A percentile compares a stretch with the other conserved stretches of the same genome.
phyloP scores from a whole-genome alignment of 2,329 filamentous ascomycete species.

The Ilyonectria sp. region DNA sequence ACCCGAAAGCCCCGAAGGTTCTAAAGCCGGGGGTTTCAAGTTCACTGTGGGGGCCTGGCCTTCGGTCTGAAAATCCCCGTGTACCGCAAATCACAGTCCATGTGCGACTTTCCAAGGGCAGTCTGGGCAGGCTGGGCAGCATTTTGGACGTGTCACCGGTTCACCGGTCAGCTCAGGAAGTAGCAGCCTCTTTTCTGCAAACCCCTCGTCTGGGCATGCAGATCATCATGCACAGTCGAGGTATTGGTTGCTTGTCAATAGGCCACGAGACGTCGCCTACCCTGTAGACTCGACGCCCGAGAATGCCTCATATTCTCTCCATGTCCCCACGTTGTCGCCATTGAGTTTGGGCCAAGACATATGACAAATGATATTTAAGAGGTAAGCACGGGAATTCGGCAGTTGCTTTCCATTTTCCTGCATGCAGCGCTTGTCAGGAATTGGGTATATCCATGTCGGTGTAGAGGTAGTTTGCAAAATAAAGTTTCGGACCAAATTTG shows the following conservation, averaged over 20 bases:
- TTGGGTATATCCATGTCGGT: too few species aligned
- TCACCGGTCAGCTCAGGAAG: not conserved
- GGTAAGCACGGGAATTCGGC: not conserved
- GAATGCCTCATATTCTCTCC: not conserved
- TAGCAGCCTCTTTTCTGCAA: constrained; percentile 21
- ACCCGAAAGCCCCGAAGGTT: constrained; percentile 21
- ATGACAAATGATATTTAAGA: not conserved
- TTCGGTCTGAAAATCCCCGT: constrained; percentile 3
- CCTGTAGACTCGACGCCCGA: not conserved
- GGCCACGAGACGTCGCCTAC: not conserved
- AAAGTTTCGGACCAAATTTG: too few species aligned
- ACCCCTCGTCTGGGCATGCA: constrained; percentile 32
- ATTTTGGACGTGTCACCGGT: constrained; percentile 8
- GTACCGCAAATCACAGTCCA: not conserved
- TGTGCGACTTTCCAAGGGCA: constrained; percentile 3
- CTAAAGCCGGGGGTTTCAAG: constrained; percentile 13
- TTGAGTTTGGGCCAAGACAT: not conserved
- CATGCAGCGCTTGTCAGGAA: too few species aligned
- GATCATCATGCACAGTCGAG: constrained; percentile 43
- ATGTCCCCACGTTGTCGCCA: not conserved
- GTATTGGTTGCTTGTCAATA: constrained; percentile 14
- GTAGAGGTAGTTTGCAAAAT: too few species aligned
- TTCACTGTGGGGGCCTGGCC: constrained; percentile 17
- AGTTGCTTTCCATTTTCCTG: not conserved
- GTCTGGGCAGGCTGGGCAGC: not conserved